Evolutionary conservation across 306 rosid genomes (phyloP), one percentile per base, ranked within the genome.

Genomic region (Crotalaria pallida): DNA sequence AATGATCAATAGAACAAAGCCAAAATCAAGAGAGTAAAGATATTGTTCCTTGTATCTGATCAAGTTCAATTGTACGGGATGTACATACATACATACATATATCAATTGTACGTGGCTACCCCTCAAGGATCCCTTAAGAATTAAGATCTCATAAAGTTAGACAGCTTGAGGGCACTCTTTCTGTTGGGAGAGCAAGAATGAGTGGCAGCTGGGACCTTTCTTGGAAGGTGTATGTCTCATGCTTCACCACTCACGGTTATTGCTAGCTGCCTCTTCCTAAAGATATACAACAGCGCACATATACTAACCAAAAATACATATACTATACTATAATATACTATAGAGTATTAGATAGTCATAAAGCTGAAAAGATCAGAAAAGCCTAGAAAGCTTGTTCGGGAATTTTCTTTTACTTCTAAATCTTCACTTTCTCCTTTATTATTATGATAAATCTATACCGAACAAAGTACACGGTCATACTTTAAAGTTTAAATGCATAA

Each of bases 121-220:
- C 18, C 8, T 24, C 16, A 3, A 27, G 67, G 82, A 77, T 82
- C 78, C 69, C 83, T 82, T 82, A 74, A 78, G 78, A 78, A 74
- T 77, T 58, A 78, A 84, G 92, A 82, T 79, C 82, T 84, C 58
- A 21, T 48, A 85, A 85, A 82, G 89, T 52, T 59, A 47, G 81
- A 87, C 93, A 89, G 93, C 93, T 89, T 85, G 91, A 87, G 78
- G 67, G 88, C 96, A 89, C 88, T 82, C 57, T 71, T 57, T 65
- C 55, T 71, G 58, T 66, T 73, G 11, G 76, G 65, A 31, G 77
- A 43, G 18, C 26, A 69, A 38, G 19, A 63, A n/a, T n/a, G n/a
- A n/a, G n/a, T n/a, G n/a, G n/a, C n/a, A 10, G n/a, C 10, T 67
- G 77, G 75, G 62, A 10, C 53, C 78, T 76, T 79, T 81, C 86